These are phyloP conservation scores for Cylindricascospora bacillispora DNA, from an alignment of 1,139 yeast species.

Conservation along the genomic window DNA sequence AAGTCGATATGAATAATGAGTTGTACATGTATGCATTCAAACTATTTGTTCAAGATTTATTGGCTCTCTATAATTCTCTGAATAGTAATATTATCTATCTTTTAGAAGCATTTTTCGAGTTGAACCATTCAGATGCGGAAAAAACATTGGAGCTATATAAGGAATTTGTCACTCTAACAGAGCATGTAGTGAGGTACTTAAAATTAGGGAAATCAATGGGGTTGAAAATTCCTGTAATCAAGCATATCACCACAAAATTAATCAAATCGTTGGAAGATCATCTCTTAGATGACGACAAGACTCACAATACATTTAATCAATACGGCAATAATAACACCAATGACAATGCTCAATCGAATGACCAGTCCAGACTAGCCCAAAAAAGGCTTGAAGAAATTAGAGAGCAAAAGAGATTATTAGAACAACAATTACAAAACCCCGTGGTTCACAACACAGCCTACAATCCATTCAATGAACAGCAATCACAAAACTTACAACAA, in stretches of 20 bases:
- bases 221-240: conserved; percentile 85
- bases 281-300: conserved; percentile 16
- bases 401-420: conserved; percentile 19
- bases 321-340: conserved; percentile 7
- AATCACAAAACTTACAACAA: conserved; percentile 4
- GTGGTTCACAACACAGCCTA: conserved; percentile 17
- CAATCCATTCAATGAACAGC: conserved; percentile 18
- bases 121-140: conserved; percentile 76
- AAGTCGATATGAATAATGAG: conserved; percentile 60
- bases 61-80: conserved; percentile 72
- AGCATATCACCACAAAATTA: conserved; percentile 93
- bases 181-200: conserved; percentile 74
- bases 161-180: conserved; percentile 74
- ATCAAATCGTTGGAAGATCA: conserved; percentile 82
- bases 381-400: conserved; percentile 18
- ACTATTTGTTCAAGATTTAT: conserved; percentile 72
- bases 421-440: conserved; percentile 11
- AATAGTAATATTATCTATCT: conserved; percentile 93
- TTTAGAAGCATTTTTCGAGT: conserved; percentile 87
- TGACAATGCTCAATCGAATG: conserved; percentile 2
- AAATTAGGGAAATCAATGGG: conserved; percentile 87
- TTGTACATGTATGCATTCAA: conserved; percentile 74
- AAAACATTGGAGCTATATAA: conserved; percentile 76
- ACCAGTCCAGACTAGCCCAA: conserved; percentile 13
- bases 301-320: conserved; percentile 6